phyloP scores from a whole-genome alignment of 768 basidiomycete genomes.

The Butyriboletus loyo region DNA sequence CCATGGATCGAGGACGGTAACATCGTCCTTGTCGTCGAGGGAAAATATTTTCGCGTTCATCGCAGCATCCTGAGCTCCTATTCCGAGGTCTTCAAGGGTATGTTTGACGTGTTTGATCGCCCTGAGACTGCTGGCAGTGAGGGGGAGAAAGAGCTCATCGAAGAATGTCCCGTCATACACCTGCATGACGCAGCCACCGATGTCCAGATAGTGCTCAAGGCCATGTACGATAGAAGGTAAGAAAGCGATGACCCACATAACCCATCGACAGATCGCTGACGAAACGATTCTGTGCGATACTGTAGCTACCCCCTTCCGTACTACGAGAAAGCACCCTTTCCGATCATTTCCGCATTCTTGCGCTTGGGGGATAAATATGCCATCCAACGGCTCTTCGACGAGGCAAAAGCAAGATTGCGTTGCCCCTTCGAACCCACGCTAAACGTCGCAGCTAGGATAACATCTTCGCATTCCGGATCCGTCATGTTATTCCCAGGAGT shows the following conservation, averaged over 20 bases:
- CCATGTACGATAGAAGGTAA: constrained; percentile 18
- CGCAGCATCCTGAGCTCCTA: constrained; percentile 1
- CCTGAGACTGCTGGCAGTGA: neutral
- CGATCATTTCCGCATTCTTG: constrained; percentile 9
- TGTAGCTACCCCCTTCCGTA: constrained; percentile 11
- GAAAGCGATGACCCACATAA: neutral
- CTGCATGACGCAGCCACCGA: constrained; percentile 17
- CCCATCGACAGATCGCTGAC: neutral
- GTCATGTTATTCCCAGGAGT: neutral
- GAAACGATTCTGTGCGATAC: neutral
- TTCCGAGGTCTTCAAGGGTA: constrained; percentile 4
- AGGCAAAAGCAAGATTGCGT: constrained; percentile 9
- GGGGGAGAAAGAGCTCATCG: neutral
- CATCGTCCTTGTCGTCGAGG: constrained; percentile 1
- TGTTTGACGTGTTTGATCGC: constrained; percentile 6
- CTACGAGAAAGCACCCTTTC: constrained; percentile 4
- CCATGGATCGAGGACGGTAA: constrained; percentile 7
- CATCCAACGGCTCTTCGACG: constrained; percentile 8
- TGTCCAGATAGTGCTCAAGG: constrained; percentile 13
- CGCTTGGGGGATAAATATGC: constrained; percentile 24
- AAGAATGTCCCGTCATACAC: constrained; percentile 19
- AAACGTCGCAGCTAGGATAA: neutral
- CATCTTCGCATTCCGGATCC: neutral
- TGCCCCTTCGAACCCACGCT: neutral
- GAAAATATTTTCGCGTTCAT: constrained; percentile 4